Base-by-base conservation (phyloP, 805 yeast genomes). In the Pichia cephalocereana region DNA sequence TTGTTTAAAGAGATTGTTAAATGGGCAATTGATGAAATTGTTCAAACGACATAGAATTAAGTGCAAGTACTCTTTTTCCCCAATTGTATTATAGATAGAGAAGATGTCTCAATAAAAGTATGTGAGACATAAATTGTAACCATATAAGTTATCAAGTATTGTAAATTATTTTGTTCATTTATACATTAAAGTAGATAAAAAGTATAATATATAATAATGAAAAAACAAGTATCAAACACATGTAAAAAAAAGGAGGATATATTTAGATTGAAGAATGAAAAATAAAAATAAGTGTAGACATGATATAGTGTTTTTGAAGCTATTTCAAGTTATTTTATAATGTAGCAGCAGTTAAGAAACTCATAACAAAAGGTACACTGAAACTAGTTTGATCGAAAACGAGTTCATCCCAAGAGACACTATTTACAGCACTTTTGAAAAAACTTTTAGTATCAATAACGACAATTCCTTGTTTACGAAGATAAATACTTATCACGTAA, bases 361-460 rank as follows among this genome's bases (percentile, higher is more conserved):
- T 65, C 41, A 72, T 59, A 9, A 74, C 58, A 61, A 82, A 82
- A 32, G 81, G 71, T 31, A 76, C 48, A 63, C 78, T 80, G 70
- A 82, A 82, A 50, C 82, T 74, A 38, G 84, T 82, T 51, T 77
- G 75, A 46, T 77, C 76, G 49, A 82, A 71, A 17, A 81, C 59
- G 66, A 80, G 69, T 32, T 70, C 66, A 12, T 51, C 55, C 55
- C 55, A 52, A 9, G 48, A 45, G 27, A 52, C 40, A 9, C 45
- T 40, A n/a, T 38, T 31, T 8, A 46, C 46, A 3, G 53, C 53
- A 26, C 44, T 45, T 17, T 46, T 49, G 14, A 50, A 34, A 15
- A 47, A 14, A n/a, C 41, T 31, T 27, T 41, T 45, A 12, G 48
- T 48, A 38, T 57, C 71, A 42, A 81, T 66, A 14, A 64, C 54